Percentiles rank a stretch among this genome's conserved stretches.
phyloP scores from a whole-genome alignment of 2,329 filamentous ascomycete genomes.

The Phaeosphaeriaceae sp. region DNA sequence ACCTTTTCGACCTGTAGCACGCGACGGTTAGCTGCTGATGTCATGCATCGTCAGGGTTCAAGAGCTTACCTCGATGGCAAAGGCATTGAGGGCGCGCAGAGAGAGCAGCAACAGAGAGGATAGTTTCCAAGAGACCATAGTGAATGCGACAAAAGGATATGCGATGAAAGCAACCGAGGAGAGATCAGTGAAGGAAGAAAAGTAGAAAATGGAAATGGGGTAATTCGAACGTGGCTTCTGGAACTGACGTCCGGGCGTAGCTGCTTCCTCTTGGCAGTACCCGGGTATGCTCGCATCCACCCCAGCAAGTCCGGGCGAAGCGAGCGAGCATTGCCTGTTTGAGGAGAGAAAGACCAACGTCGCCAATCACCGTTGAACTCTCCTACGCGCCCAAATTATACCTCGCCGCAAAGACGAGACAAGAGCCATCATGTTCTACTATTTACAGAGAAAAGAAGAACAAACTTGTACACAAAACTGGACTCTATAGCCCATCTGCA shows the following conservation, averaged over 20 bases:
- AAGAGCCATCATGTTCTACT: no score
- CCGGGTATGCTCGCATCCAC: no score
- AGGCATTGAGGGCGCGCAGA: conserved; percentile 69
- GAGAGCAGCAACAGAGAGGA: conserved; percentile 75
- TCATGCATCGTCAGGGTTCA: conserved; percentile 37
- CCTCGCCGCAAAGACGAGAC: conserved; percentile 12
- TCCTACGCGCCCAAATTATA: neutral
- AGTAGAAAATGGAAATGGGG: conserved; percentile 14
- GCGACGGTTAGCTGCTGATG: conserved; percentile 38
- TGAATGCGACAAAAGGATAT: conserved; percentile 25
- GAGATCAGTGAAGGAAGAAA: conserved; percentile 14
- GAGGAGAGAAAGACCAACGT: conserved; percentile 14
- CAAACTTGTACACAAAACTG: no score
- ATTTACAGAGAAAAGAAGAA: no score
- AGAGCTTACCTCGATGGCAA: conserved; percentile 65
- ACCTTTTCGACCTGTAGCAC: conserved; percentile 41
- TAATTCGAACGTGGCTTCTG: conserved; percentile 43
- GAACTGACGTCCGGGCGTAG: conserved; percentile 26
- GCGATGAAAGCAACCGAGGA: conserved; percentile 17
- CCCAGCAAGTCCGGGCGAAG: conserved; percentile 6
- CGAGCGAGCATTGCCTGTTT: conserved; percentile 12
- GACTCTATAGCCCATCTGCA: no score
- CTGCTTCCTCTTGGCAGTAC: no score
- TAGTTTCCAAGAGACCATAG: conserved; percentile 77
- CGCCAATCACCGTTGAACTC: conserved; percentile 10